Evolutionary conservation across 2,329 filamentous ascomycete species (phyloP).

Genomic region (Curvularia spicifera): DNA sequence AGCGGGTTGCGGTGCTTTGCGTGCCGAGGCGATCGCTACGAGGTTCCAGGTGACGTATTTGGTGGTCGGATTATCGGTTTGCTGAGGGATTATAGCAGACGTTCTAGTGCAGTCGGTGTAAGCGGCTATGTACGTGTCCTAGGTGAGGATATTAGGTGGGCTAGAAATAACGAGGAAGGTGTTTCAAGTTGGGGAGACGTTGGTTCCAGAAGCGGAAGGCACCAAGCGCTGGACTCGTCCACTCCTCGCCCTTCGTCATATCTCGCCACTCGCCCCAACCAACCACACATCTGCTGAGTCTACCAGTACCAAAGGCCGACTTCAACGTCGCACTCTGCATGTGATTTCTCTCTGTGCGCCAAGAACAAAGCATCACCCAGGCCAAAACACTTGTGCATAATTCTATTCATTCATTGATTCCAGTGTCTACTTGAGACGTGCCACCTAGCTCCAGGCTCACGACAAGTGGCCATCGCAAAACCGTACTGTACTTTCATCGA

Average conservation of each 20-base stretch:
- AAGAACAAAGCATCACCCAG: neutral
- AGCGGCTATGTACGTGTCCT: constrained; percentile 4
- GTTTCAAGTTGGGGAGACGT: constrained; percentile 2
- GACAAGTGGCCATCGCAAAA: constrained; percentile 14
- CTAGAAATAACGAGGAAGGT: constrained; percentile 15
- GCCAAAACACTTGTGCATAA: neutral
- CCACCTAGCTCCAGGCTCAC: constrained; percentile 23
- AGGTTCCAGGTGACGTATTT: neutral
- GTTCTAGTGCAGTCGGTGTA: neutral
- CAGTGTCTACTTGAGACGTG: constrained; percentile 9
- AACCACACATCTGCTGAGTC: neutral
- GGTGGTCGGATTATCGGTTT: neutral
- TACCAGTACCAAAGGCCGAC: too few relatives aligned
- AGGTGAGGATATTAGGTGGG: neutral
- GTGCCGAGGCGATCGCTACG: neutral
- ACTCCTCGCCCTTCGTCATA: constrained; percentile 1
- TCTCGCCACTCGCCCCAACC: neutral
- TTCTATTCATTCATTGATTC: constrained; percentile 1
- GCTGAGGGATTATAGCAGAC: constrained; percentile 1
- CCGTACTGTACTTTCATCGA: neutral
- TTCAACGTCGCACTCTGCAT: too few relatives aligned
- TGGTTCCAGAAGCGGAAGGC: constrained; percentile 18
- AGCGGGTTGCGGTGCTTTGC: neutral
- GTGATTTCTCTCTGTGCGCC: neutral
- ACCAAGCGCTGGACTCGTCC: neutral